Percentiles rank a stretch among this genome's conserved stretches.
Conservation (phyloP, 2,329 filamentous ascomycete genomes). For the Triangularia verruculosa region DNA sequence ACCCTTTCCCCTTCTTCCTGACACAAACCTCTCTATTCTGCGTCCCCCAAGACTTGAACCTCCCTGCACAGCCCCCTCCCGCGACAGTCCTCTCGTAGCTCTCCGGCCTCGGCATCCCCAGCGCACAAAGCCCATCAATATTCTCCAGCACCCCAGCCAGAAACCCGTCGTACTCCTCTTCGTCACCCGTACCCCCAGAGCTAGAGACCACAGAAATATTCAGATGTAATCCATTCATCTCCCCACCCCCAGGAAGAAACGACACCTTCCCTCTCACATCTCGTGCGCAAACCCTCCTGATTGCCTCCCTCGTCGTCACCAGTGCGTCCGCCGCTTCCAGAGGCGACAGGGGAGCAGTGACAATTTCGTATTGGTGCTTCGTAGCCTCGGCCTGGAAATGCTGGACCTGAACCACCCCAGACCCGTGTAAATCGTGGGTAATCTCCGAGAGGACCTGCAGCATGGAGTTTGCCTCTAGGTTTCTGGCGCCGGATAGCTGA, state of each 20-base stretch:
- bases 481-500: neutral
- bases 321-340: neutral
- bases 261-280: neutral
- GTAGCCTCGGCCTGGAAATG: neutral
- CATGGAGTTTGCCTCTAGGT: neutral
- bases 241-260: neutral
- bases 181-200: neutral
- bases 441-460: neutral
- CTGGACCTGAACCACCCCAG: neutral
- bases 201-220: neutral
- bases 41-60: neutral
- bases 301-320: neutral
- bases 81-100: neutral
- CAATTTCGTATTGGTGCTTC: neutral
- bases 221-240: neutral
- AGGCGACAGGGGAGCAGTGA: neutral
- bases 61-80: neutral
- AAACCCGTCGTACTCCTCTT: neutral
- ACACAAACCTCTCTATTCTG: neutral
- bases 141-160: neutral
- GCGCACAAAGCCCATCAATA: neutral
- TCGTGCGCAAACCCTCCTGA: neutral
- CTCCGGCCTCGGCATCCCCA: neutral
- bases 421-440: neutral
- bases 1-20: neutral